These are phyloP conservation scores for Endotrypanum monterogeii DNA, from an alignment of 208 protist species.

Conservation along the genomic window DNA sequence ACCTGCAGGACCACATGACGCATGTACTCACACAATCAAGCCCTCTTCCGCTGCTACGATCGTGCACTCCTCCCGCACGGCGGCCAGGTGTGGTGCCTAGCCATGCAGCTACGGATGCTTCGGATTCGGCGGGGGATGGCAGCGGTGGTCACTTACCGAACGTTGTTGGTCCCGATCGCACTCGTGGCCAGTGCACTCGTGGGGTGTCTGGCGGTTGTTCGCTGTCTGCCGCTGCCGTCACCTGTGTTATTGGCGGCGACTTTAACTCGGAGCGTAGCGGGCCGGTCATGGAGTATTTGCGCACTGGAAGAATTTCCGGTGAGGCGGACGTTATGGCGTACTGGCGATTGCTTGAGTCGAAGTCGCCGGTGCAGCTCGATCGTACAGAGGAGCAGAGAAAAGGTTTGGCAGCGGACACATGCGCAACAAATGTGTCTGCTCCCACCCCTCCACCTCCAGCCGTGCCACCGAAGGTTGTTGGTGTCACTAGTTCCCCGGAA, in stretches of 20 bases:
- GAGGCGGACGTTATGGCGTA: constrained; percentile 44
- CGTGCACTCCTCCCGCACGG: neutral
- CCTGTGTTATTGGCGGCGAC: constrained; percentile 75
- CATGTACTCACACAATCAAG: neutral
- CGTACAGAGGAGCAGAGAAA: constrained; percentile 3
- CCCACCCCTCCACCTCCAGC: neutral
- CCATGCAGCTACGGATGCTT: constrained; percentile 7
- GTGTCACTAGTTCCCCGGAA: neutral
- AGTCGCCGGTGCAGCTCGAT: constrained; percentile 12
- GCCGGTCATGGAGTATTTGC: constrained; percentile 52
- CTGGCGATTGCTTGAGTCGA: constrained; percentile 30
- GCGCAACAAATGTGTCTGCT: neutral
- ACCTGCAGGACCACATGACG: neutral
- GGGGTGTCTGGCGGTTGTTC: constrained; percentile 4
- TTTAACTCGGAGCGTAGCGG: constrained; percentile 77
- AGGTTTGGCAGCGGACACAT: neutral
- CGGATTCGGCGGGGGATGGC: constrained; percentile 6
- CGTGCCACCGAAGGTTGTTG: neutral
- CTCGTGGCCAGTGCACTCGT: constrained; percentile 8
- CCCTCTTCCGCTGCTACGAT: constrained; percentile 3
- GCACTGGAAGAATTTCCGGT: constrained; percentile 35
- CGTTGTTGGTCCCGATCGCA: constrained; percentile 7
- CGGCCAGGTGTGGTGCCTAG: neutral
- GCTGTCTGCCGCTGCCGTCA: constrained; percentile 18
- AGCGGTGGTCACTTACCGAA: constrained; percentile 1